These are phyloP conservation scores for Hypoxylon sp. DNA, from an alignment of 2,329 filamentous ascomycete species.

Conservation along the genomic window DNA sequence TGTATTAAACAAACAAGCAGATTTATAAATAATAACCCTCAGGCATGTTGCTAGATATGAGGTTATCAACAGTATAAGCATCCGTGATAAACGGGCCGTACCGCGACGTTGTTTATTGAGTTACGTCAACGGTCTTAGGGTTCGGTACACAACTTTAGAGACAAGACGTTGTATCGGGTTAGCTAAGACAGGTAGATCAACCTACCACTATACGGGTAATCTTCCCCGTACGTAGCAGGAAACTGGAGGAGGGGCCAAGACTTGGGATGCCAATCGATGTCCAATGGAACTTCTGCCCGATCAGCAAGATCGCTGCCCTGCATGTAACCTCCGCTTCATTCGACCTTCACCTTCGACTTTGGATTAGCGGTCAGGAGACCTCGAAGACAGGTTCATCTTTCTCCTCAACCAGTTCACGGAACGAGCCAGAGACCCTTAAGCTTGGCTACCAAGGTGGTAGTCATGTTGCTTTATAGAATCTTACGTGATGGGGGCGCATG, in stretches of 20 bases:
- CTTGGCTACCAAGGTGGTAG: conserved; percentile 6
- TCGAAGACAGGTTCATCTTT: conserved; percentile 13
- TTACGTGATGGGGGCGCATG: not conserved
- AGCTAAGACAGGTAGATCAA: conserved; percentile 24
- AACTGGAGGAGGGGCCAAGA: conserved; percentile 18
- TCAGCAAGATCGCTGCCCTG: conserved; percentile 28
- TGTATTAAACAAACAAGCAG: conserved; percentile 10
- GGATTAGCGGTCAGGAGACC: conserved; percentile 30
- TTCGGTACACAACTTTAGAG: conserved; percentile 16
- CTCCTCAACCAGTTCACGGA: conserved; percentile 15
- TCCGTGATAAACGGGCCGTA: conserved; percentile 18
- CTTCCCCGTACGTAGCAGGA: conserved; percentile 25
- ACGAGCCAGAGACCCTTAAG: conserved; percentile 1
- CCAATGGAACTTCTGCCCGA: conserved; percentile 25
- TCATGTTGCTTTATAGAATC: conserved; percentile 1
- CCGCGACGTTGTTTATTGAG: conserved; percentile 23
- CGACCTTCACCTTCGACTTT: conserved; percentile 26
- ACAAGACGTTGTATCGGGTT: conserved; percentile 12
- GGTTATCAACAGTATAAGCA: conserved; percentile 17
- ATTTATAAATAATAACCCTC: conserved; percentile 3
- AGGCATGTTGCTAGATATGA: conserved; percentile 12
- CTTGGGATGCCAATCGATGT: conserved; percentile 1
- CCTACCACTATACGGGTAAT: conserved; percentile 35
- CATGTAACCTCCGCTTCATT: conserved; percentile 33
- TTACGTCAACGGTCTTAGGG: conserved; percentile 30